Conservation (phyloP, 768 basidiomycete genomes). For the Peribolospora baueri region DNA sequence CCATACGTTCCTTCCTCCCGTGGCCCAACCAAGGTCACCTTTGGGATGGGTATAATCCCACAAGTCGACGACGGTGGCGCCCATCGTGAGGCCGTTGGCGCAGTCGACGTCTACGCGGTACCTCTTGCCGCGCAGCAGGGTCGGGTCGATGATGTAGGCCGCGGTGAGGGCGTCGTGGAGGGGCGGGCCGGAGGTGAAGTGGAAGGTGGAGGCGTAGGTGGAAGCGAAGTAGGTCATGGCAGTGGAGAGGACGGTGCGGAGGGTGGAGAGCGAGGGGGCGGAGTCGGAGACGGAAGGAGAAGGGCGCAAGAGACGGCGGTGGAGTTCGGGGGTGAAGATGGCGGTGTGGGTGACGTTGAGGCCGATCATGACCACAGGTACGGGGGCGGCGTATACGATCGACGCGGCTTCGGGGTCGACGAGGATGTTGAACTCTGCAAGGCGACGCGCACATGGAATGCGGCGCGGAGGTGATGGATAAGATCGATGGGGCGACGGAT, state of each 20-base stretch:
- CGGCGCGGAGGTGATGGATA: not conserved
- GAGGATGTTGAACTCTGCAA: conserved; percentile 48
- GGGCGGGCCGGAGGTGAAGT: conserved; percentile 65
- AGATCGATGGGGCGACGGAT: too few species aligned
- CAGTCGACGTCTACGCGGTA: conserved; percentile 65
- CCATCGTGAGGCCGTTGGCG: conserved; percentile 36
- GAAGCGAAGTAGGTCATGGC: conserved; percentile 1
- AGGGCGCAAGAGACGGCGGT: conserved; percentile 29
- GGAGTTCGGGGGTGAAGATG: conserved; percentile 38
- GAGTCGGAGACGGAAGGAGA: not conserved
- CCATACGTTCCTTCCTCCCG: conserved; percentile 46
- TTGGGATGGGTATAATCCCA: conserved; percentile 32
- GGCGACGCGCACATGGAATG: conserved; percentile 1
- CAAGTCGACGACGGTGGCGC: conserved; percentile 59
- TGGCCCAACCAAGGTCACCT: conserved; percentile 31
- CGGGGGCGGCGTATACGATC: conserved; percentile 47
- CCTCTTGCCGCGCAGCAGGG: conserved; percentile 37
- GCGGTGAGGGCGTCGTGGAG: conserved; percentile 67
- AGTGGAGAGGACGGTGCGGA: conserved; percentile 48
- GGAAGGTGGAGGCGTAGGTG: conserved; percentile 45
- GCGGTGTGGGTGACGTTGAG: conserved; percentile 71
- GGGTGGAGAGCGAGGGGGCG: conserved; percentile 42
- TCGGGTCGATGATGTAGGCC: conserved; percentile 45
- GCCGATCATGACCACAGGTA: conserved; percentile 26
- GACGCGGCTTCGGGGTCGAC: conserved; percentile 67